phyloP scores from a whole-genome alignment of 768 basidiomycete genomes.

The Leucocoprinus birnbaumii region DNA sequence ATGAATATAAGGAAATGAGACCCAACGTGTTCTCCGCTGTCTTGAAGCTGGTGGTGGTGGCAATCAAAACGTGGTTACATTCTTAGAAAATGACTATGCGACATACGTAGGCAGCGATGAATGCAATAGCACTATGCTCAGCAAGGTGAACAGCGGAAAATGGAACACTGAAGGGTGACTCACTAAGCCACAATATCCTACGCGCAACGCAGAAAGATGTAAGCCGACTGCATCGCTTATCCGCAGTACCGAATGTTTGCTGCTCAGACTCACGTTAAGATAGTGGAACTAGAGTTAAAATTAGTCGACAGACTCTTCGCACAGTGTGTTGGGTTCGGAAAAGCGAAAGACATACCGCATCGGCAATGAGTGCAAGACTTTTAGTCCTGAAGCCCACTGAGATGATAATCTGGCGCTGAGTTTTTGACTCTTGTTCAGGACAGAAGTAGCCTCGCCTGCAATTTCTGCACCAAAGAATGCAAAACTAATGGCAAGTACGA shows the following conservation, averaged over 20 bases:
- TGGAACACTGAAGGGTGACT: constrained; percentile 10
- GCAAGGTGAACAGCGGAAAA: background rate
- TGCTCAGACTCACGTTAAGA: constrained; percentile 36
- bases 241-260: background rate
- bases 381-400: constrained; percentile 53
- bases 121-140: constrained; percentile 38
- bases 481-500: constrained; percentile 43
- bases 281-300: constrained; percentile 45
- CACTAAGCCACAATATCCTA: constrained; percentile 49
- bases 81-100: constrained; percentile 1
- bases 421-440: background rate
- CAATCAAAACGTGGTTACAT: constrained; percentile 9
- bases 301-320: background rate
- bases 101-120: constrained; percentile 43
- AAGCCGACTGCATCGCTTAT: constrained; percentile 8
- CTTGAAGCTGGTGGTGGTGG: constrained; percentile 32
- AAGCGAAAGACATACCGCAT: constrained; percentile 40
- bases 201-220: background rate
- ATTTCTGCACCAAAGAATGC: constrained; percentile 51
- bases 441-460: constrained; percentile 28
- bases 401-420: constrained; percentile 1
- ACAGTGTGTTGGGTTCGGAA: background rate
- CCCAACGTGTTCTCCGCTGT: constrained; percentile 40
- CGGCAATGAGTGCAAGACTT: constrained; percentile 53
- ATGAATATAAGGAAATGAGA: constrained; percentile 3